Percentiles rank a stretch among this genome's conserved stretches.
These are phyloP conservation scores for Kurtzmaniella quercitrusa DNA, from an alignment of 1,139 yeast species.

Conservation along the genomic window DNA sequence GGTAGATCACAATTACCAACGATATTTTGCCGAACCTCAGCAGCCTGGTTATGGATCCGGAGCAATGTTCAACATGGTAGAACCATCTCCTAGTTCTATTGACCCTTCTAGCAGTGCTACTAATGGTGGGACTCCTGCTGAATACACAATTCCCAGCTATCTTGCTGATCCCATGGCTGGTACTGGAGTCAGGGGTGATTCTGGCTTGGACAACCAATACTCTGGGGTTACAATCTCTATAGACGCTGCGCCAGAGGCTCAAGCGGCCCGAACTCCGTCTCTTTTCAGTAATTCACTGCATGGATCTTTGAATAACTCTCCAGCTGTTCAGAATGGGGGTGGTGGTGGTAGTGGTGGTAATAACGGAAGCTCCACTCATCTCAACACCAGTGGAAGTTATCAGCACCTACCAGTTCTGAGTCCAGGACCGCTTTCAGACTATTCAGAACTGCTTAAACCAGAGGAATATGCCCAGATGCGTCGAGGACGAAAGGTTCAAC, in stretches of 20 bases:
- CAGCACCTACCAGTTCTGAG: slow-evolving; percentile 16
- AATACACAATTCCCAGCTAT: not conserved
- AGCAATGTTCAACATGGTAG: not conserved
- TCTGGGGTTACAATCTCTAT: slow-evolving; percentile 24
- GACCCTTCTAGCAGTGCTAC: not conserved
- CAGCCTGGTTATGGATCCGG: not conserved
- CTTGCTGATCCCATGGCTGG: slow-evolving; percentile 1
- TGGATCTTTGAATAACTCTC: slow-evolving; percentile 24
- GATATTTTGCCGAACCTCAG: not conserved
- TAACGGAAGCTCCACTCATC: slow-evolving; percentile 2
- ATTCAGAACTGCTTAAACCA: slow-evolving; percentile 24
- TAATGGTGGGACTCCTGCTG: not conserved
- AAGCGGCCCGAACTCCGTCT: slow-evolving; percentile 39
- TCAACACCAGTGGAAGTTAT: slow-evolving; percentile 9
- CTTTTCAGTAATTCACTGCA: slow-evolving; percentile 40
- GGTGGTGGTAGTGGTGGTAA: slow-evolving; percentile 7
- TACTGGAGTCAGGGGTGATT: not conserved
- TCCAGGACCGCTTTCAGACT: slow-evolving; percentile 14
- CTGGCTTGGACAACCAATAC: not conserved
- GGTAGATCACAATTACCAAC: not conserved
- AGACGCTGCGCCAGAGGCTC: slow-evolving; percentile 31
- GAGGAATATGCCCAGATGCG: slow-evolving; percentile 30
- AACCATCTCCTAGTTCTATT: not conserved
- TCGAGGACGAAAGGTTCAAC: slow-evolving; percentile 32
- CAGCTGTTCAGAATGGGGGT: slow-evolving; percentile 11